Base-by-base conservation (phyloP, 306 rosid genomes). In the Glycine tomentella region DNA sequence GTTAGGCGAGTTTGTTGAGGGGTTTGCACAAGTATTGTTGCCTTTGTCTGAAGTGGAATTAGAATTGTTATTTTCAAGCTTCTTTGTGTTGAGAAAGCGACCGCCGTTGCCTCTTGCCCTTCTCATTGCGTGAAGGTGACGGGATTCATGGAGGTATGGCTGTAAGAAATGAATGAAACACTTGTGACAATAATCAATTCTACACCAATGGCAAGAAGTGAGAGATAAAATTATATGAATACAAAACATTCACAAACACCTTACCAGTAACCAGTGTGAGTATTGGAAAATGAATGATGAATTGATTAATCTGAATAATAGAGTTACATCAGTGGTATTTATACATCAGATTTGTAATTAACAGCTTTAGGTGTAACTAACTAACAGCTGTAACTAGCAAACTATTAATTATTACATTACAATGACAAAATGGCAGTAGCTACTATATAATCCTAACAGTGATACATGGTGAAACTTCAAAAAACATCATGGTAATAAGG, bases 91-190 rank as follows among this genome's bases (percentile, higher is more conserved):
- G 13, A 92, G 90, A 84, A 94, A 94, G 79, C 98, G 97, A 8
- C 97, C 98, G 10, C 98, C 97, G 13, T 87, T 88, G 3, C 98
- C 98, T 71, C 98, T 91, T 70, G 94, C 97, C 82, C 98, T 91
- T 82, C 92, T 92, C 90, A 94, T 81, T 56, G 98, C 98, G 74
- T 94, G 98, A 33, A 48, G 89, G 86, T 94, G 98, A 17, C 98
- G 90, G 16, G 97, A 94, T 76, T 94, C 97, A 0, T 94, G 98
- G 55, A 94, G 98, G 84, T 94, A 94, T 59, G 98, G 98, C 98
- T 93, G 91, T 4, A 42, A 55, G 77, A 80, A 76, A 74, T 62
- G 50, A 72, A 70, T 44, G 75, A 69, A 69, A 77, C 74, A 55
- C 3, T 8, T 16, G 51, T 16, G 64, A 58, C 52, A 59, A 45